These are phyloP conservation scores for Annulohypoxylon stygium DNA, from an alignment of 495 filamentous ascomycete species.

Conservation along the genomic window DNA sequence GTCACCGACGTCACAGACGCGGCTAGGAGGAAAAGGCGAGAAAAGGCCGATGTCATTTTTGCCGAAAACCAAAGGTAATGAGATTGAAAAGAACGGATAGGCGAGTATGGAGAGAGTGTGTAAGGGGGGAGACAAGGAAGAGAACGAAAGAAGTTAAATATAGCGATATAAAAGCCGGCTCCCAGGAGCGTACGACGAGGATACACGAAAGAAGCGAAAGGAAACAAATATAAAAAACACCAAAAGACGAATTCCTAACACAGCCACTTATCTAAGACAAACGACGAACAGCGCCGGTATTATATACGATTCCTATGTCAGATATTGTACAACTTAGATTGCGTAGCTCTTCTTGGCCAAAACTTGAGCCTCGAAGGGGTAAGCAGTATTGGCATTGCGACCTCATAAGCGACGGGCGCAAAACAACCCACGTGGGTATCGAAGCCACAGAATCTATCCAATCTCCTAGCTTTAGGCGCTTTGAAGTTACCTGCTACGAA, in stretches of 20 bases:
- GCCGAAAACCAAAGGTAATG: slow-evolving; percentile 17
- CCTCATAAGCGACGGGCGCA: slow-evolving; percentile 13
- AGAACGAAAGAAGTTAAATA: slow-evolving; percentile 13
- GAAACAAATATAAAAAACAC: slow-evolving; percentile 31
- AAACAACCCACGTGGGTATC: slow-evolving; percentile 10
- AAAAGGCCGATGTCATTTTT: slow-evolving; percentile 33
- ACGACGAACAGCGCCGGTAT: slow-evolving; percentile 28
- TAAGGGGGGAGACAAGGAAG: slow-evolving; percentile 5
- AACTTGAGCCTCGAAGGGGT: slow-evolving; percentile 39
- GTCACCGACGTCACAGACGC: slow-evolving; percentile 46
- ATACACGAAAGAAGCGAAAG: slow-evolving; percentile 26
- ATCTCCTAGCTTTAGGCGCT: slow-evolving; percentile 2
- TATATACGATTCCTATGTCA: slow-evolving; percentile 31
- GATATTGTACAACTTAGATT: slow-evolving; percentile 8
- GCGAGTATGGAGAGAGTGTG: slow-evolving; percentile 1
- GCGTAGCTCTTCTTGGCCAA: slow-evolving; percentile 35
- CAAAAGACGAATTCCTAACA: slow-evolving; percentile 25
- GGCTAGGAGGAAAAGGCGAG: slow-evolving; percentile 45
- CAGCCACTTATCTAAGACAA: slow-evolving; percentile 9
- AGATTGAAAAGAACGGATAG: slow-evolving; percentile 1
- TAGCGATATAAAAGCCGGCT: slow-evolving; percentile 12
- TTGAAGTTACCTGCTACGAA: slow-evolving; percentile 20
- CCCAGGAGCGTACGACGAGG: slow-evolving; percentile 24
- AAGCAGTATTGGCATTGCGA: slow-evolving; percentile 37
- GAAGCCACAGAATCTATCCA: slow-evolving; percentile 13